These are phyloP conservation scores for Chaetomium sp. DNA, from an alignment of 2,329 filamentous ascomycete species.

Conservation along the genomic window DNA sequence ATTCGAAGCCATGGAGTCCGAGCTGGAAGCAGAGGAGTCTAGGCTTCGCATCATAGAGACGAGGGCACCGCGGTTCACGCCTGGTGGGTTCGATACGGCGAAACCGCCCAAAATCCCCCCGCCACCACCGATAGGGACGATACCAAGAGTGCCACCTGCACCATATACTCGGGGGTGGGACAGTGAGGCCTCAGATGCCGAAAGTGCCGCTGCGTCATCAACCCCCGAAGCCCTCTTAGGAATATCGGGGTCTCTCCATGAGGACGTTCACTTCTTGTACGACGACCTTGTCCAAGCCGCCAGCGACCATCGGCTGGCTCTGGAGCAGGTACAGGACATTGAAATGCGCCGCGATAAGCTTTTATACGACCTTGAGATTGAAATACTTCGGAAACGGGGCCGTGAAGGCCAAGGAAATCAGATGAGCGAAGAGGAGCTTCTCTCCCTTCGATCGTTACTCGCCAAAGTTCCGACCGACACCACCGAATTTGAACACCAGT, in stretches of 20 bases:
- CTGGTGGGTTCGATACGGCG: neutral
- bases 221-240: constrained; percentile 22
- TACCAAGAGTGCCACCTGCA: neutral
- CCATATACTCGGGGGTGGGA: neutral
- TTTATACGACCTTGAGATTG: constrained; percentile 31
- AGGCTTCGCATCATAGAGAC: constrained; percentile 28
- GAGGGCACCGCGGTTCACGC: constrained; percentile 29
- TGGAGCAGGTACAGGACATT: constrained; percentile 43
- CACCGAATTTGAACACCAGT: constrained; percentile 15
- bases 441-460: constrained; percentile 28
- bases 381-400: constrained; percentile 17
- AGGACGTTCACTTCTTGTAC: constrained; percentile 43
- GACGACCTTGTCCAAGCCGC: constrained; percentile 37
- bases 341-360: constrained; percentile 34
- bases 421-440: constrained; percentile 33
- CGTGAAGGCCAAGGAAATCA: constrained; percentile 16
- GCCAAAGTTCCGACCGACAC: constrained; percentile 18
- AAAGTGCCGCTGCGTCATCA: constrained; percentile 6
- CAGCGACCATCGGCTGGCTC: constrained; percentile 40
- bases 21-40: constrained; percentile 16
- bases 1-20: constrained; percentile 29
- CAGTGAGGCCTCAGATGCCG: neutral
- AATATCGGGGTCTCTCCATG: constrained; percentile 23
- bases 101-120: neutral
- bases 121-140: neutral